phyloP scores from a whole-genome alignment of 2,329 filamentous ascomycete genomes.

The Penicillium nordicum region DNA sequence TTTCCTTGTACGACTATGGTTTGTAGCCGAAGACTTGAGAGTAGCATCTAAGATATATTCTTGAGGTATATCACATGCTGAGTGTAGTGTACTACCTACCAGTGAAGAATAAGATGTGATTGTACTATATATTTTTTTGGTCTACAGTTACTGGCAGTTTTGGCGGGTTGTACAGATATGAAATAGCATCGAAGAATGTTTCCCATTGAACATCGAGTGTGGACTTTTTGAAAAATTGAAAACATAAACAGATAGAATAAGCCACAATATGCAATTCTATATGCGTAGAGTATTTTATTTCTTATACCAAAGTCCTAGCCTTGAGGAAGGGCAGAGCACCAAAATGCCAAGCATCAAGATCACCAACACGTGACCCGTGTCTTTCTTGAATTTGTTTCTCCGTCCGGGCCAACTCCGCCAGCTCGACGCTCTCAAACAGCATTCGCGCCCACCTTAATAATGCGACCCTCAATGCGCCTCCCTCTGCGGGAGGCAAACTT shows the following conservation, averaged over 20 bases:
- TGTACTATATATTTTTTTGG: too few species aligned
- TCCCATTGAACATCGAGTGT: too few species aligned
- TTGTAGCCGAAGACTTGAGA: too few species aligned
- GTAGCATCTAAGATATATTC: too few species aligned
- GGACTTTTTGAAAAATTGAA: too few species aligned
- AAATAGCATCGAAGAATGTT: neutral
- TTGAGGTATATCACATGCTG: too few species aligned
- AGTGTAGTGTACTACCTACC: too few species aligned
- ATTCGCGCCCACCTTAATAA: slow-evolving; percentile 25
- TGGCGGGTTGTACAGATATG: neutral
- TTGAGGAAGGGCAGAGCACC: neutral
- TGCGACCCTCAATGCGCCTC: slow-evolving; percentile 39
- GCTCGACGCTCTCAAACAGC: slow-evolving; percentile 2
- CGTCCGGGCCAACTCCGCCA: slow-evolving; percentile 19
- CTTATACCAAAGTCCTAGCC: neutral
- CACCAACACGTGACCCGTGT: slow-evolving; percentile 25
- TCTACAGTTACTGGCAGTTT: too few species aligned
- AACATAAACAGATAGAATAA: neutral
- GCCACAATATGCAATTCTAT: neutral
- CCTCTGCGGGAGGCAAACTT: slow-evolving; percentile 39
- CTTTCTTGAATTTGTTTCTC: slow-evolving; percentile 23
- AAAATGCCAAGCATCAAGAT: slow-evolving; percentile 14
- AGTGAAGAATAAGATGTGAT: too few species aligned
- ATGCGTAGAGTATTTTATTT: neutral
- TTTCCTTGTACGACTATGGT: neutral